Percentiles rank a stretch among this genome's conserved stretches.
Evolutionary conservation across 2,329 filamentous ascomycete genomes (phyloP).

Genomic region (Claviceps cyperi): DNA sequence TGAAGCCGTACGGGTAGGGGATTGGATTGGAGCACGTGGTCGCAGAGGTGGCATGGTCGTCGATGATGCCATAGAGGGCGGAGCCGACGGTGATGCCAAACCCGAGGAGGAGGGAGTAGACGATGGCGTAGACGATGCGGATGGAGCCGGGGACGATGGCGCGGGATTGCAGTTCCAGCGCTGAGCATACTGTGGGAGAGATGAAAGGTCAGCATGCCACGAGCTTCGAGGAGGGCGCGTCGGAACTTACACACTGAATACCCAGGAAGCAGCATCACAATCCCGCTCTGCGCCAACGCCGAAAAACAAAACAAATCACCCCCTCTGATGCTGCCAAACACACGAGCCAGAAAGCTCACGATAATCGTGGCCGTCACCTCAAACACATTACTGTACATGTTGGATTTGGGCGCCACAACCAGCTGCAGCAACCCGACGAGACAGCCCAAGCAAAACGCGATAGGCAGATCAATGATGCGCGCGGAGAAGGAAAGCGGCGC

Average conservation of each 20-base stretch:
- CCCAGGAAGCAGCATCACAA: conserved; percentile 51
- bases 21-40: conserved; percentile 30
- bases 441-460: conserved; percentile 56
- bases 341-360: conserved; percentile 47
- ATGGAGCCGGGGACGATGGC: conserved; percentile 58
- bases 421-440: conserved; percentile 57
- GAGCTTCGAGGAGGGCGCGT: neutral
- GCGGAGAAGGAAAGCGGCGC: conserved; percentile 65
- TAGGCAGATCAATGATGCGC: conserved; percentile 55
- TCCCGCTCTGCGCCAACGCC: conserved; percentile 48
- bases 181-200: conserved; percentile 21
- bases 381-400: conserved; percentile 52
- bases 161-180: conserved; percentile 52
- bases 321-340: conserved; percentile 43
- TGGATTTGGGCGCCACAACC: conserved; percentile 52
- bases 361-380: conserved; percentile 47
- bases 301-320: conserved; percentile 48
- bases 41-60: conserved; percentile 33
- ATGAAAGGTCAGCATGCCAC: neutral
- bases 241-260: conserved; percentile 39
- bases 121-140: conserved; percentile 60
- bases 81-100: conserved; percentile 58
- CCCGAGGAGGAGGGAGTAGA: conserved; percentile 58
- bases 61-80: conserved; percentile 47
- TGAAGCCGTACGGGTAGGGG: conserved; percentile 36